phyloP scores from a whole-genome alignment of 352 stramenopile species.

The Phytophthora sansomeana region DNA sequence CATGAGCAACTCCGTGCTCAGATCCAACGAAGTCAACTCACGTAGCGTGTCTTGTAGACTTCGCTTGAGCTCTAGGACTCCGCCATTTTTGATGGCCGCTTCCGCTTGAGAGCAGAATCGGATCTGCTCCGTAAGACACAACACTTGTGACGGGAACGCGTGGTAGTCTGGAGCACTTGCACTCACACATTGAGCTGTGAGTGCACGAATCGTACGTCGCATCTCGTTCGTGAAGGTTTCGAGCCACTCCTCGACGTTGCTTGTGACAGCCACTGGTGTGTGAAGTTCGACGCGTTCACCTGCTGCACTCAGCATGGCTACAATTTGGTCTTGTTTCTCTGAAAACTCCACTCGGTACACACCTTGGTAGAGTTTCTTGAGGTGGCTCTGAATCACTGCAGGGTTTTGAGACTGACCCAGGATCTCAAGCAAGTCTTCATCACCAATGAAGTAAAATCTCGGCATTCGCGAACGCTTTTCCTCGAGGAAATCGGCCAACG shows the following conservation, averaged over 20 bases:
- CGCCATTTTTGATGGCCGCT: constrained; percentile 81
- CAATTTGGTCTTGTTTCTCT: constrained; percentile 80
- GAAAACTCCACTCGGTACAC: constrained; percentile 94
- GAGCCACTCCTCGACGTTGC: constrained; percentile 95
- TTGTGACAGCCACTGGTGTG: constrained; percentile 86
- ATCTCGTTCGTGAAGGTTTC: constrained; percentile 93
- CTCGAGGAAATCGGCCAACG: constrained; percentile 95
- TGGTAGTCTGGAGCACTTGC: constrained; percentile 88
- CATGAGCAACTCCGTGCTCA: constrained; percentile 89
- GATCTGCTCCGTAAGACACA: constrained; percentile 93
- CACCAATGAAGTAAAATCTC: constrained; percentile 97
- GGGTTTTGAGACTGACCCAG: constrained; percentile 94
- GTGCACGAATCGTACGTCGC: constrained; percentile 85
- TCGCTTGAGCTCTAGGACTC: constrained; percentile 70
- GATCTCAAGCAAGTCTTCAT: constrained; percentile 97
- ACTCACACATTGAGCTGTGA: constrained; percentile 81
- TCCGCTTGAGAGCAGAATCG: constrained; percentile 93
- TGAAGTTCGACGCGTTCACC: constrained; percentile 89
- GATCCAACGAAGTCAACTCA: constrained; percentile 84
- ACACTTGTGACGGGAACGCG: constrained; percentile 90
- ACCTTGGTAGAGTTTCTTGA: constrained; percentile 97
- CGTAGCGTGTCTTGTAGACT: constrained; percentile 72
- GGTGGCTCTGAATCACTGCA: constrained; percentile 93
- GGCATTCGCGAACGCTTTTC: constrained; percentile 94
- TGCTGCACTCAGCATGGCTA: constrained; percentile 87